A percentile compares a stretch with the other conserved stretches of the same genome.
These are phyloP conservation scores for Phyllachora maydis DNA, from an alignment of 2,329 filamentous ascomycete genomes.

Conservation along the genomic window DNA sequence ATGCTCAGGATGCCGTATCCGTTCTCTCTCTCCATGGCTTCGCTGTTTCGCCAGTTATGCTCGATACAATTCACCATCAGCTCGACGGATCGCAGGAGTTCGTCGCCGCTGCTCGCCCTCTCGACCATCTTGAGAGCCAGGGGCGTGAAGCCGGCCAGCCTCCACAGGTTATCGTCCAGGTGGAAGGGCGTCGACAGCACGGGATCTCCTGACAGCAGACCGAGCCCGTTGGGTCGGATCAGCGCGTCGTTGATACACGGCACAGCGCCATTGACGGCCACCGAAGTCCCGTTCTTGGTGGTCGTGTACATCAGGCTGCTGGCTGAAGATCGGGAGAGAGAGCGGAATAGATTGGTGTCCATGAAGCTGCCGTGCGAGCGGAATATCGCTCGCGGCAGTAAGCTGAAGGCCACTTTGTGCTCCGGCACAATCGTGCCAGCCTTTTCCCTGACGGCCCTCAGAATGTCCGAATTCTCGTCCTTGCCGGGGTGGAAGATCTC, in stretches of 20 bases:
- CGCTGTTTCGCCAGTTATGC: slow-evolving; percentile 91
- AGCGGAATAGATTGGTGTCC: slow-evolving; percentile 56
- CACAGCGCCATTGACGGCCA: slow-evolving; percentile 76
- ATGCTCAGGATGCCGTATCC: slow-evolving; percentile 79
- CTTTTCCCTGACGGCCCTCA: slow-evolving; percentile 70
- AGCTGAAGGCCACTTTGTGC: slow-evolving; percentile 59
- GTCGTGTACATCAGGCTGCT: slow-evolving; percentile 48
- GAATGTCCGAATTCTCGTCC: slow-evolving; percentile 79
- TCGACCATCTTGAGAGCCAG: slow-evolving; percentile 73
- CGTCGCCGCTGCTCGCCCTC: slow-evolving; percentile 46
- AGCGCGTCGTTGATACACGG: slow-evolving; percentile 78
- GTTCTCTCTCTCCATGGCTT: slow-evolving; percentile 92
- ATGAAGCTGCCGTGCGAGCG: slow-evolving; percentile 62
- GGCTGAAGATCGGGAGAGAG: slow-evolving; percentile 51
- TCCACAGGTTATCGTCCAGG: slow-evolving; percentile 83
- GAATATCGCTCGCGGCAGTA: slow-evolving; percentile 62
- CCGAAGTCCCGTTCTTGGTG: slow-evolving; percentile 50
- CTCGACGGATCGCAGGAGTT: slow-evolving; percentile 57
- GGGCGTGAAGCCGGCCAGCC: slow-evolving; percentile 75
- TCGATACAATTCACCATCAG: slow-evolving; percentile 73
- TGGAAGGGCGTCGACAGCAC: slow-evolving; percentile 65
- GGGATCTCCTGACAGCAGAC: slow-evolving; percentile 64
- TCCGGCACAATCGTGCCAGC: slow-evolving; percentile 70
- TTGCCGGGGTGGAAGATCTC: slow-evolving; percentile 78
- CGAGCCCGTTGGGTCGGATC: slow-evolving; percentile 60